Conservation (phyloP, 2,329 filamentous ascomycete species). For the Dactylonectria estremocensis region DNA sequence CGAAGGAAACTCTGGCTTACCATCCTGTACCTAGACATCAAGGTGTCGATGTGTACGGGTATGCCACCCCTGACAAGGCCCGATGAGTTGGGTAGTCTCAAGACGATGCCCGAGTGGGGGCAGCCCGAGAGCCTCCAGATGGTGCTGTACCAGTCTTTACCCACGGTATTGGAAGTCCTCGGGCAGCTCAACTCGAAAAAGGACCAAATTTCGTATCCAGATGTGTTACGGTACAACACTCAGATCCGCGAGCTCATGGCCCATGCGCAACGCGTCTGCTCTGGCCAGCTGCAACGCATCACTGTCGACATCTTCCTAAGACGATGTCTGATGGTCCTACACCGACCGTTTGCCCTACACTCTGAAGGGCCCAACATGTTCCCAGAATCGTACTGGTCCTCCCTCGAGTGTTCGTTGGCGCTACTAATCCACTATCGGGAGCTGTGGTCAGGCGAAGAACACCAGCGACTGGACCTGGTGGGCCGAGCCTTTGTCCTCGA, state of each 20-base stretch:
- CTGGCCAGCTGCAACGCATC: constrained; percentile 50
- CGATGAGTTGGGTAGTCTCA: constrained; percentile 50
- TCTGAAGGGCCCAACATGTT: constrained; percentile 51
- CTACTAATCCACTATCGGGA: constrained; percentile 55
- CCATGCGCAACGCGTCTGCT: constrained; percentile 49
- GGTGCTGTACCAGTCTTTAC: constrained; percentile 52
- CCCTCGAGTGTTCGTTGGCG: constrained; percentile 55
- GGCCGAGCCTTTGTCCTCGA: constrained; percentile 54
- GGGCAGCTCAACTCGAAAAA: constrained; percentile 52
- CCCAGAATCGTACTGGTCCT: constrained; percentile 56
- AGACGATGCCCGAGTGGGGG: constrained; percentile 46
- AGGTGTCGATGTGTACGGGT: constrained; percentile 54
- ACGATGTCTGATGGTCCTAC: constrained; percentile 55
- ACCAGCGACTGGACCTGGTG: constrained; percentile 49
- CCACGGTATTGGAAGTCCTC: constrained; percentile 51
- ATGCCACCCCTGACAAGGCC: constrained; percentile 54
- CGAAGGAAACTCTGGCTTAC: constrained; percentile 54
- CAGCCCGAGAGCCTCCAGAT: constrained; percentile 51
- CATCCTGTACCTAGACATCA: constrained; percentile 55
- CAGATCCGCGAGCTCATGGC: constrained; percentile 53
- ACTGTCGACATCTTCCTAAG: constrained; percentile 55
- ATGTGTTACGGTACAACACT: constrained; percentile 52
- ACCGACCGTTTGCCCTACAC: constrained; percentile 55
- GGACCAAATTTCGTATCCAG: constrained; percentile 51
- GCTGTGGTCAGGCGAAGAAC: constrained; percentile 50